Evolutionary conservation across 1,284 basidiomycete species (phyloP).

Genomic region (Mrakiaceae sp.): DNA sequence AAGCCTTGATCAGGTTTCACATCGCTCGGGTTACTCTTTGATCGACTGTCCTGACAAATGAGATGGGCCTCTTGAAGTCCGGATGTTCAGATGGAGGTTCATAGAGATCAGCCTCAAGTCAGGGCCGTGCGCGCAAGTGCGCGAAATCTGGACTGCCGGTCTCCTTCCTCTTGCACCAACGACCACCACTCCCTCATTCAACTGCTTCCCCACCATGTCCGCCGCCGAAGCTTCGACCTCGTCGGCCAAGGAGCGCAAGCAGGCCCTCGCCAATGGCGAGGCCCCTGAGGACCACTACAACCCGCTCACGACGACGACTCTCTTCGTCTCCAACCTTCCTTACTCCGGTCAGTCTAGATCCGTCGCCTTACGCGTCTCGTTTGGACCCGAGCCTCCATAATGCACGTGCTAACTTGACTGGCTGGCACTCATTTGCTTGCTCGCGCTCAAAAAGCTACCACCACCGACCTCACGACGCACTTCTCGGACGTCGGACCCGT

Average conservation of each 20-base stretch:
- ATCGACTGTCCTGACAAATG: too few relatives aligned
- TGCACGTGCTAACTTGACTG: neutral
- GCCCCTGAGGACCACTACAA: slow-evolving; percentile 4
- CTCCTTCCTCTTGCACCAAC: too few relatives aligned
- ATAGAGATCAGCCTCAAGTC: too few relatives aligned
- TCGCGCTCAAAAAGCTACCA: slow-evolving; percentile 78
- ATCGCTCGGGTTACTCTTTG: too few relatives aligned
- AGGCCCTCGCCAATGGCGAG: neutral
- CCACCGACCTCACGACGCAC: slow-evolving; percentile 76
- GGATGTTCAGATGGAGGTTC: too few relatives aligned
- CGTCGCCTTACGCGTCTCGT: neutral
- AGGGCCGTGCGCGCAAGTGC: too few relatives aligned
- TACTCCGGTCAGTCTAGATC: slow-evolving; percentile 9
- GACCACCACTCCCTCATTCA: too few relatives aligned
- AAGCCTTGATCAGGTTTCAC: too few relatives aligned
- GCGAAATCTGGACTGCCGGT: too few relatives aligned
- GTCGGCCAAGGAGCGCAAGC: neutral
- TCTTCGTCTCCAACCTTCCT: slow-evolving; percentile 58
- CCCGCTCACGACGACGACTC: slow-evolving; percentile 32
- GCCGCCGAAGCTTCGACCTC: neutral
- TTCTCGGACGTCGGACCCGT: slow-evolving; percentile 95
- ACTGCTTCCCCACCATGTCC: neutral
- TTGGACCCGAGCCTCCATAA: neutral
- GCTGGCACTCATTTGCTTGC: slow-evolving; percentile 31
- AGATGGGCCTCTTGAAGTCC: too few relatives aligned